Conservation (phyloP, 805 yeast species). For the Saccharomycopsis schoenii region DNA sequence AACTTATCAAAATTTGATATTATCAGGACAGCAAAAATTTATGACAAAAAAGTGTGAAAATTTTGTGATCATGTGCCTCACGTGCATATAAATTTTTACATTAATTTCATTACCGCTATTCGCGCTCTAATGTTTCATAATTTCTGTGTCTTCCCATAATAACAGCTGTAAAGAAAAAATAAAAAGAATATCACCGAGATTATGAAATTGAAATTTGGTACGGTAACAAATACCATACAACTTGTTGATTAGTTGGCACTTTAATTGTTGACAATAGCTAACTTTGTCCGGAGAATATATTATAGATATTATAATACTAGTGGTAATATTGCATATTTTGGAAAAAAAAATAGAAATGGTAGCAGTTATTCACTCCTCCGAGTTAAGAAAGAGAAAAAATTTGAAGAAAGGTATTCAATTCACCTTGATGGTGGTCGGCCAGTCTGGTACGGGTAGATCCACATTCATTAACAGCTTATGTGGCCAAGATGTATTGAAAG, state of each 20-base stretch:
- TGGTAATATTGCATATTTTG: no score
- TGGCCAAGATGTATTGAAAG: conserved; percentile 76
- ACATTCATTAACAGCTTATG: conserved; percentile 86
- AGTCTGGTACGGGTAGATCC: conserved; percentile 83
- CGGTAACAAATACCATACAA: no score
- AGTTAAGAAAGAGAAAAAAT: conserved; percentile 64
- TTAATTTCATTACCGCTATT: no score
- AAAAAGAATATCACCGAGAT: neutral
- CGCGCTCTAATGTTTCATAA: neutral
- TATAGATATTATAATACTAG: no score
- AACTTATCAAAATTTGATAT: neutral
- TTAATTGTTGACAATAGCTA: no score
- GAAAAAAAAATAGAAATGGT: conserved; percentile 31
- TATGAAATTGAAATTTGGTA: neutral
- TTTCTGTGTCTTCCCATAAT: neutral
- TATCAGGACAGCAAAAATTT: neutral
- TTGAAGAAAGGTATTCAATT: conserved; percentile 78
- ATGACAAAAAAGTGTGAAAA: no score
- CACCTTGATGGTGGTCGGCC: conserved; percentile 80
- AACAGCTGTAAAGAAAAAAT: neutral
- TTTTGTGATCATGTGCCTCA: no score
- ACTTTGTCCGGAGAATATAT: neutral
- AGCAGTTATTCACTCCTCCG: conserved; percentile 40
- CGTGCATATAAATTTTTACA: neutral
- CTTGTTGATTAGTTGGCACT: no score